Percentiles rank a stretch among this genome's conserved stretches.
Evolutionary conservation across 2,329 filamentous ascomycete species (phyloP).

Genomic region (Chrysosporium keratinophilum): DNA sequence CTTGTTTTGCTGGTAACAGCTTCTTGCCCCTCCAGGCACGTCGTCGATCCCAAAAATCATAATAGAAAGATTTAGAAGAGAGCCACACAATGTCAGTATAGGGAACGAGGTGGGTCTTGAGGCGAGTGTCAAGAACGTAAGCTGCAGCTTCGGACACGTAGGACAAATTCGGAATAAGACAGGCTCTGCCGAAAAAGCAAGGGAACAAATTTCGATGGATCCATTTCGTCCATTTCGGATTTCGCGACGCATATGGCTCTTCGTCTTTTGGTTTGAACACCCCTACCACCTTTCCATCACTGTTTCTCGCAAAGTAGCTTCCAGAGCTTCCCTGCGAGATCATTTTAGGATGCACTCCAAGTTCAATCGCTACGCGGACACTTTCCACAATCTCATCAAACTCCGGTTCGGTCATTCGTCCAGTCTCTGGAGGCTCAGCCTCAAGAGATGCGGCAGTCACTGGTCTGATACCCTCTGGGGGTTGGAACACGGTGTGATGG

Average conservation of each 20-base stretch:
- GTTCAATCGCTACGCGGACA: constrained; percentile 78
- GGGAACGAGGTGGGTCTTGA: constrained; percentile 84
- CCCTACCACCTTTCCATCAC: constrained; percentile 84
- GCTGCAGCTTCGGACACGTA: constrained; percentile 97
- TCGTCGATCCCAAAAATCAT: constrained; percentile 92
- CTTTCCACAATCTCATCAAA: constrained; percentile 86
- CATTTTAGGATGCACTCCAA: constrained; percentile 86
- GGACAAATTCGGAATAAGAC: constrained; percentile 90
- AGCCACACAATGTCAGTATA: constrained; percentile 93
- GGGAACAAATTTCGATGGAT: constrained; percentile 95
- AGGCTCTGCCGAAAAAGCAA: constrained; percentile 91
- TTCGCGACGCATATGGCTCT: constrained; percentile 91
- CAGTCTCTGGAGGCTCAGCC: constrained; percentile 42
- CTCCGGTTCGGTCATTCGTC: constrained; percentile 61
- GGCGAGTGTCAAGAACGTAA: constrained; percentile 82
- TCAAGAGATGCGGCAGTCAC: constrained; percentile 65
- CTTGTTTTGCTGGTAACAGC: constrained; percentile 74
- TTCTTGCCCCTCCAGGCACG: constrained; percentile 82
- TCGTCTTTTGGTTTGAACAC: constrained; percentile 99
- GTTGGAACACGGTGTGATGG: constrained; percentile 91
- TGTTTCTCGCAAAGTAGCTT: constrained; percentile 92
- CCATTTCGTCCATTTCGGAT: constrained; percentile 99
- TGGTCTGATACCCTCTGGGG: constrained; percentile 77
- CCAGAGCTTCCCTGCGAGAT: constrained; percentile 96
- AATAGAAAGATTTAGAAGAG: constrained; percentile 94